Evolutionary conservation across 192 early-diverging fungal genomes (phyloP), one percentile per base, ranked within the genome.

Genomic region (Phycomyces nitens): DNA sequence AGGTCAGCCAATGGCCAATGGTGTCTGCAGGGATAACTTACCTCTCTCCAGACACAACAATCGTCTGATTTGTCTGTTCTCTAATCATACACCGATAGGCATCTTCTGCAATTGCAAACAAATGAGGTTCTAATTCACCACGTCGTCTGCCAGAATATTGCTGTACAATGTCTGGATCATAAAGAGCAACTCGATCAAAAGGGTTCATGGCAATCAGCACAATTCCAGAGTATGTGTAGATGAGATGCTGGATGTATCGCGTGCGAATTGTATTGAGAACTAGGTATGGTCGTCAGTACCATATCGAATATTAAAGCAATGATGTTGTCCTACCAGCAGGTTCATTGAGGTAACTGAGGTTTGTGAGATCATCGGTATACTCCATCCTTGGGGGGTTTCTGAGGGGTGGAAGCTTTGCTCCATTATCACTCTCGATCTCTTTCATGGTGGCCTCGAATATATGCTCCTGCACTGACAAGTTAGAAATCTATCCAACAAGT

Each of bases 171-270:
- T 97, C 94, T 41, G 89, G 89, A 16, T 91, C 88, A 76, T 99
- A 99, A 26, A 97, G 80, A 40, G 85, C 64, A 63, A 99, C 86
- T 16, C 88, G 77, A 49, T 83, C 84, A 76, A 98, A 99, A 5
- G 97, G 97, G 64, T 99, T 99, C 70, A 94, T 90, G 39, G 97
- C 97, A 65, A 99, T 95, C 65, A 99, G 76, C 38, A 99, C 97
- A 57, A 99, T 97, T 44, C 97, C 97, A 21, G 95, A 98, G 72
- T 99, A 99, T 16, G 97, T 99, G 79, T 99, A 99, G 73, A 99
- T 99, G 73, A 89, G 89, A 72, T 92, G 86, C 69, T 95, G 90
- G 7, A 81, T 77, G 74, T 98, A 99, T 43, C 97, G 85, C 24
- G 92, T 84, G 44, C 81, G 80, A 71, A 99, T 89, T 69, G 93